Percentiles rank a stretch among this genome's conserved stretches.
Evolutionary conservation across 2,329 filamentous ascomycete genomes (phyloP).

Genomic region (Coniochaeta pulveracea): DNA sequence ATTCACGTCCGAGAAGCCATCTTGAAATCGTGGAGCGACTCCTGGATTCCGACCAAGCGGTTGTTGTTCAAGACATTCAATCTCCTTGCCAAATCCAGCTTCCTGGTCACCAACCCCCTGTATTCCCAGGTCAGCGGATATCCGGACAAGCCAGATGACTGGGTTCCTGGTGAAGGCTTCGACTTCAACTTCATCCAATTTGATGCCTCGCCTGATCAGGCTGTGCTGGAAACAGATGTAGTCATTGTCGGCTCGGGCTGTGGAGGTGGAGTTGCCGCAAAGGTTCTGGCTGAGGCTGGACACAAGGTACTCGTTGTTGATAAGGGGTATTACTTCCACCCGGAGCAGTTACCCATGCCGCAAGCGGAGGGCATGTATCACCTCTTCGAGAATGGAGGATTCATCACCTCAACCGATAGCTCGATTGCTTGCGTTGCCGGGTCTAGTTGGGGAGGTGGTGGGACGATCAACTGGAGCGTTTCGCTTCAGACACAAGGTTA

Average conservation of each 20-base stretch:
- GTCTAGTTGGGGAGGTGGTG: conserved; percentile 72
- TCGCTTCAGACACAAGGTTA: conserved; percentile 56
- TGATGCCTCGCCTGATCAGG: conserved; percentile 26
- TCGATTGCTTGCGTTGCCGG: conserved; percentile 55
- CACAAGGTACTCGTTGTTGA: conserved; percentile 58
- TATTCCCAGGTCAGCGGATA: conserved; percentile 47
- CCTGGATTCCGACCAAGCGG: conserved; percentile 43
- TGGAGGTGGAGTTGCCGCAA: conserved; percentile 72
- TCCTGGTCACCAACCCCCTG: conserved; percentile 41
- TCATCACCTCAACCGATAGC: conserved; percentile 41
- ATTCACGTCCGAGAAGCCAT: conserved; percentile 48
- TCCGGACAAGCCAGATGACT: conserved; percentile 38
- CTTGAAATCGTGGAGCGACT: conserved; percentile 48
- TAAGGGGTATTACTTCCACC: conserved; percentile 67
- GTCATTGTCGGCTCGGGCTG: conserved; percentile 82
- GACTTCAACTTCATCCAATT: conserved; percentile 54
- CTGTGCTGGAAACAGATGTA: conserved; percentile 65
- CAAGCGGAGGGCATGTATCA: conserved; percentile 47
- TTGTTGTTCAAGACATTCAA: conserved; percentile 43
- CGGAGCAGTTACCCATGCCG: conserved; percentile 63
- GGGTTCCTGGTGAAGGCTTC: conserved; percentile 37
- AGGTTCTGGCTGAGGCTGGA: conserved; percentile 68
- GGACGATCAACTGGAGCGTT: conserved; percentile 77
- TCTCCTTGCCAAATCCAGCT: conserved; percentile 40
- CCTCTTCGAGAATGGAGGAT: conserved; percentile 59